Conservation (phyloP, 1,284 basidiomycete genomes). For the Sanguinoderma infundibulare region DNA sequence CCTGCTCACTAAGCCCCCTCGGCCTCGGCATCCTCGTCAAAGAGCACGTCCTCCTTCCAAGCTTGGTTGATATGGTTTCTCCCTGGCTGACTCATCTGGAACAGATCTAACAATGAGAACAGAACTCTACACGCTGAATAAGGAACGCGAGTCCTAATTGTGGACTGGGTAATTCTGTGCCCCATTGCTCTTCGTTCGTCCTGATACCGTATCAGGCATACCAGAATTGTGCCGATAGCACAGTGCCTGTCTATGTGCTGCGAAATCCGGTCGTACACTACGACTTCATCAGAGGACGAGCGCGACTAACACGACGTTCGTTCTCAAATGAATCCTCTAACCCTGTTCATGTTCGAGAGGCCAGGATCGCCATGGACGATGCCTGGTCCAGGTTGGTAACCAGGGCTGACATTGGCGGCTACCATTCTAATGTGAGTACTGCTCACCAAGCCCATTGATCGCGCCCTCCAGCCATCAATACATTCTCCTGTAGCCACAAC, state of each 20-base stretch:
- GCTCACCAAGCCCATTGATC: conserved; percentile 37
- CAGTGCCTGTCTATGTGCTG: too few species aligned
- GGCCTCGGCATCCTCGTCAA: too few species aligned
- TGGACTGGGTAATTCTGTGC: too few species aligned
- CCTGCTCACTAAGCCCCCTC: background rate
- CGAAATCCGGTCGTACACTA: too few species aligned
- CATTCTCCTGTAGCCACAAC: conserved; percentile 32
- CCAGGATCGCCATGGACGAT: conserved; percentile 29
- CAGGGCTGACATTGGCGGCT: conserved; percentile 26
- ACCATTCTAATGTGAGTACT: conserved; percentile 39
- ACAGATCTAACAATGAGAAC: background rate
- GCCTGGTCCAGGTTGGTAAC: conserved; percentile 31
- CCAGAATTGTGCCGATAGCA: too few species aligned
- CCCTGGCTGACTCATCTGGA: background rate
- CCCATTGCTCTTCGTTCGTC: too few species aligned
- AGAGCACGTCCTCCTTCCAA: background rate
- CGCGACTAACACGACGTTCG: too few species aligned
- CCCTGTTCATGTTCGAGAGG: background rate
- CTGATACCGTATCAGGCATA: background rate
- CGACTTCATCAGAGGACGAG: too few species aligned
- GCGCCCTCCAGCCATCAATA: conserved; percentile 35
- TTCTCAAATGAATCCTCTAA: too few species aligned
- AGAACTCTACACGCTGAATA: background rate
- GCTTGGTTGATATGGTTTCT: background rate
- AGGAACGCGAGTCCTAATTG: too few species aligned